A percentile compares a stretch with the other conserved stretches of the same genome.
phyloP scores from a whole-genome alignment of 1,284 basidiomycete species.

The Irpex sp. region DNA sequence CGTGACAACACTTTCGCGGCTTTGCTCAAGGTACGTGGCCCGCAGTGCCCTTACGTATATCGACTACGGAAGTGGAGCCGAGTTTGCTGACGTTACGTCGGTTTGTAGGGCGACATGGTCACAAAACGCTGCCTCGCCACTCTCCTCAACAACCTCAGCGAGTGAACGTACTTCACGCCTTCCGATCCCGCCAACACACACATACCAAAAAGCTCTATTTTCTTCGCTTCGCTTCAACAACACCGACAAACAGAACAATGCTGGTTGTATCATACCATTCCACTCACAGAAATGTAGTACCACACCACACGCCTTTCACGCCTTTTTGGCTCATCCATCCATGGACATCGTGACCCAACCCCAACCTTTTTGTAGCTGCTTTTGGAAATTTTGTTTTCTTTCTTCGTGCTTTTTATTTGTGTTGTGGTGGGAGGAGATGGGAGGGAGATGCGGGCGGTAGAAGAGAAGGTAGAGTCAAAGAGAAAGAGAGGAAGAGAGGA shows the following conservation, averaged over 20 bases:
- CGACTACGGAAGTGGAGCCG: background rate
- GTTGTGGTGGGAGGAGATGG: background rate
- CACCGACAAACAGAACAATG: background rate
- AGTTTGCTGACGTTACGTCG: background rate
- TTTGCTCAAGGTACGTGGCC: conserved; percentile 67
- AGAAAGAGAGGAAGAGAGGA: too few relatives aligned
- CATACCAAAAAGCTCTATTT: background rate
- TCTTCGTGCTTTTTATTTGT: background rate
- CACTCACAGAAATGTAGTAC: background rate
- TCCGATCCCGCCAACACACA: background rate
- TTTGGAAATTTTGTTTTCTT: background rate
- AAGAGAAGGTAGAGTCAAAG: background rate
- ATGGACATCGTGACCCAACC: background rate
- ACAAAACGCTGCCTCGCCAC: conserved; percentile 96
- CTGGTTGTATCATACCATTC: background rate
- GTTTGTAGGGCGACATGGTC: conserved; percentile 81
- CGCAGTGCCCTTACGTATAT: conserved; percentile 1
- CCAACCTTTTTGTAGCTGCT: background rate
- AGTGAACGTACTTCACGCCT: conserved; percentile 20
- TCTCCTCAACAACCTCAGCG: conserved; percentile 86
- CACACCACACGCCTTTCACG: background rate
- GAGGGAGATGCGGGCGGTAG: background rate
- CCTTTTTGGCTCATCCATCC: background rate
- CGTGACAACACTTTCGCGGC: conserved; percentile 91
- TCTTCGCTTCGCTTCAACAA: background rate